Evolutionary conservation across 1,284 basidiomycete genomes (phyloP).

Genomic region (Chiua sp.): DNA sequence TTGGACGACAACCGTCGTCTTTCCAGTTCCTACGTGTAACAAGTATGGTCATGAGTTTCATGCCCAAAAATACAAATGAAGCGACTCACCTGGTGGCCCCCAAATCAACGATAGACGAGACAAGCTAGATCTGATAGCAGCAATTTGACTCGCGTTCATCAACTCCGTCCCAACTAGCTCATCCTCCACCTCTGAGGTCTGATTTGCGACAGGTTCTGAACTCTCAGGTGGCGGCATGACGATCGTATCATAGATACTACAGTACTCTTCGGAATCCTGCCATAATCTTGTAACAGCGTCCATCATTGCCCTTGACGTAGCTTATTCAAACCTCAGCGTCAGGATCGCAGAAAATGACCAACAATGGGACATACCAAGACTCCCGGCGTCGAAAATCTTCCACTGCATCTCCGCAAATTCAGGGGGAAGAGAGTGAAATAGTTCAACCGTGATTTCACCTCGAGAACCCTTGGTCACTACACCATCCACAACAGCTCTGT

Average conservation of each 20-base stretch:
- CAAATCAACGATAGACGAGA: conserved; percentile 60
- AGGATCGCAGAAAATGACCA: background rate
- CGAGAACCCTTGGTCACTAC: conserved; percentile 53
- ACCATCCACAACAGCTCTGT: conserved; percentile 56
- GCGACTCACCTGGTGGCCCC: conserved; percentile 62
- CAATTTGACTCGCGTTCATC: conserved; percentile 59
- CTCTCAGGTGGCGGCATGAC: conserved; percentile 31
- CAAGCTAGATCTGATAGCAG: conserved; percentile 50
- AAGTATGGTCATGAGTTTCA: background rate
- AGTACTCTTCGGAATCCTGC: conserved; percentile 48
- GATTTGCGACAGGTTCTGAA: background rate
- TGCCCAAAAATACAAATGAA: background rate
- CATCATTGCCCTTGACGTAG: conserved; percentile 67
- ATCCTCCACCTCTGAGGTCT: conserved; percentile 3
- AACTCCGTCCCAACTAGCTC: conserved; percentile 25
- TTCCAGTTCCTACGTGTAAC: conserved; percentile 58
- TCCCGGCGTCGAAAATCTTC: conserved; percentile 67
- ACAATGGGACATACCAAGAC: conserved; percentile 45
- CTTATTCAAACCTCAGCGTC: conserved; percentile 31
- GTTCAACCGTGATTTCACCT: conserved; percentile 58
- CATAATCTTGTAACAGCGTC: conserved; percentile 58
- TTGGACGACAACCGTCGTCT: conserved; percentile 69
- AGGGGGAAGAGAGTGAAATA: conserved; percentile 61
- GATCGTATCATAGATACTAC: conserved; percentile 54
- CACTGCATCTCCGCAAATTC: conserved; percentile 63